phyloP scores from a whole-genome alignment of 441 rosid species.

The Bocquillonia castaneifolia region DNA sequence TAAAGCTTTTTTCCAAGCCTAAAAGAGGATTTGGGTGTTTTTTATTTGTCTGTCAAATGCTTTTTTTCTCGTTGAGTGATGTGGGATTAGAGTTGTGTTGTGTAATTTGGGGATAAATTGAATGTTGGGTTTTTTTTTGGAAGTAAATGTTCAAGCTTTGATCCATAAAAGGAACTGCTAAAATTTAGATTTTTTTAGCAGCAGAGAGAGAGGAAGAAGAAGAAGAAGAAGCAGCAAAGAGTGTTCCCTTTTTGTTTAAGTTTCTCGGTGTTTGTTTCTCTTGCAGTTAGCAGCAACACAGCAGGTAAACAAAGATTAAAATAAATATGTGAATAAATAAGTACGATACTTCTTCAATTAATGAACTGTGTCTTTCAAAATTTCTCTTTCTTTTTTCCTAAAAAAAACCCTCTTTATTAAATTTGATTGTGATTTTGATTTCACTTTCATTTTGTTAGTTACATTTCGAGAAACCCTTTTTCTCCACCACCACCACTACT shows the following conservation, averaged over 20 bases:
- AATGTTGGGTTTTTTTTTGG: background rate
- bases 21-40: background rate
- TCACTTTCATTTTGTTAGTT: background rate
- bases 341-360: background rate
- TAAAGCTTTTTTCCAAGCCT: background rate
- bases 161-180: background rate
- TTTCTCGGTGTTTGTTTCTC: background rate
- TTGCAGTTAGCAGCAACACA: background rate
- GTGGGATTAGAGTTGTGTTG: background rate
- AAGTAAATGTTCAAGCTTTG: constrained; percentile 6
- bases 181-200: background rate
- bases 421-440: background rate
- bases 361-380: constrained; percentile 3
- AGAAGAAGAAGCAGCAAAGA: background rate
- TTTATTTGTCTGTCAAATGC: background rate
- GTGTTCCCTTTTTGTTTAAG: background rate
- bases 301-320: constrained; percentile 3
- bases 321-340: background rate
- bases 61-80: too few relatives aligned
- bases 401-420: background rate
- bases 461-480: background rate
- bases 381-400: background rate
- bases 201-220: background rate
- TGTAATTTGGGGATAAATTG: background rate
- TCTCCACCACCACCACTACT: background rate